A percentile compares a stretch with the other conserved stretches of the same genome.
These are phyloP conservation scores for Brassica nigra DNA, from an alignment of 345 rosid species.

Conservation along the genomic window DNA sequence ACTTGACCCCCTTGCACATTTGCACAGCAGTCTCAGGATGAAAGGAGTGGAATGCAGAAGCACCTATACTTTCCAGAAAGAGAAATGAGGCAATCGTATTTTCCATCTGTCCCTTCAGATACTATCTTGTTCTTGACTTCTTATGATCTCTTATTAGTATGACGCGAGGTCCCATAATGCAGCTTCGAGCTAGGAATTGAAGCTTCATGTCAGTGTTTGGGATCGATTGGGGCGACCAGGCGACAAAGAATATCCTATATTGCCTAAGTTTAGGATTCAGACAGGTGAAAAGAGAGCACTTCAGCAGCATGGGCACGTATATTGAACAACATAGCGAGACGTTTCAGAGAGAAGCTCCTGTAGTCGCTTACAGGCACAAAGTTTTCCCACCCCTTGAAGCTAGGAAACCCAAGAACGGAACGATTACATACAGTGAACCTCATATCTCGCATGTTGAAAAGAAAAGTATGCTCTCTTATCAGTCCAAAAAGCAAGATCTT, in stretches of 20 bases:
- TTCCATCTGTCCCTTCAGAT: constrained; percentile 36
- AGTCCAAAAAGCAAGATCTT: constrained; percentile 21
- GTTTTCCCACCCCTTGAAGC: background rate
- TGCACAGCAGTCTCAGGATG: constrained; percentile 13
- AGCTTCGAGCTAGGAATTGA: constrained; percentile 13
- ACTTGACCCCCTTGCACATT: background rate
- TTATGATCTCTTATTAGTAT: background rate
- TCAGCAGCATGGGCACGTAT: constrained; percentile 30
- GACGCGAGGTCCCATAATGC: constrained; percentile 25
- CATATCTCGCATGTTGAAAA: constrained; percentile 4
- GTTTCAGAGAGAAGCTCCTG: constrained; percentile 13
- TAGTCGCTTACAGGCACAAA: constrained; percentile 23
- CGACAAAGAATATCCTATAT: background rate
- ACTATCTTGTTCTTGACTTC: background rate
- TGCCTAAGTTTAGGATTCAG: constrained; percentile 2
- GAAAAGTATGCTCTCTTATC: constrained; percentile 12
- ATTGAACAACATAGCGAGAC: constrained; percentile 19
- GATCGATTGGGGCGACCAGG: constrained; percentile 44
- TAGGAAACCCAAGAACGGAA: constrained; percentile 15
- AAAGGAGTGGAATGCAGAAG: constrained; percentile 16
- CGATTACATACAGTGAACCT: constrained; percentile 25
- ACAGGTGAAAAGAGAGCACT: constrained; percentile 19
- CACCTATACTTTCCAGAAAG: constrained; percentile 28
- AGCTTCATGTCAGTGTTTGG: constrained; percentile 43
- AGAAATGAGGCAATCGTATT: constrained; percentile 9